phyloP scores from a whole-genome alignment of 2,329 filamentous ascomycete genomes.

The Trichoderma arundinaceum region DNA sequence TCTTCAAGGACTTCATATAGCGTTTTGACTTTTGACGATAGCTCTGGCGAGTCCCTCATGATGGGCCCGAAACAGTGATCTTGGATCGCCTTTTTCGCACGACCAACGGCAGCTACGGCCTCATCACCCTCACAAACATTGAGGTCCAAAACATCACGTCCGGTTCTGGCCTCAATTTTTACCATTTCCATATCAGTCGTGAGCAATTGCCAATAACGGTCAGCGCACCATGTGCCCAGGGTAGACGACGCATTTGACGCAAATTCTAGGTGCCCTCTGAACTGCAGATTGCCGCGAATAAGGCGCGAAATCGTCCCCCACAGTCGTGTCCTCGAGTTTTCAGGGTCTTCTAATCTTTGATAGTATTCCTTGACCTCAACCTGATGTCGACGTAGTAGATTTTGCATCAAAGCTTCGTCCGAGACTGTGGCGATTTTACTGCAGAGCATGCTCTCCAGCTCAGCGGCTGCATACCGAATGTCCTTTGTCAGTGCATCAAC shows the following conservation, averaged over 20 bases:
- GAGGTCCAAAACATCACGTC: slow-evolving; percentile 42
- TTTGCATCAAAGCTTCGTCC: slow-evolving; percentile 44
- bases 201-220: slow-evolving; percentile 77
- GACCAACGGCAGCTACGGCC: slow-evolving; percentile 61
- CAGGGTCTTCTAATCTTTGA: slow-evolving; percentile 49
- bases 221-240: slow-evolving; percentile 83
- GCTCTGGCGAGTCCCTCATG: slow-evolving; percentile 17
- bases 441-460: slow-evolving; percentile 78
- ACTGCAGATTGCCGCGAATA: slow-evolving; percentile 49
- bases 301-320: slow-evolving; percentile 60
- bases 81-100: slow-evolving; percentile 63
- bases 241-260: slow-evolving; percentile 65
- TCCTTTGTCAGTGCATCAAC: slow-evolving; percentile 78
- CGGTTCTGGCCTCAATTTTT: slow-evolving; percentile 64
- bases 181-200: slow-evolving; percentile 66
- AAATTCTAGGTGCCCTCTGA: slow-evolving; percentile 65
- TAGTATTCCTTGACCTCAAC: slow-evolving; percentile 61
- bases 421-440: slow-evolving; percentile 79
- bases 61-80: slow-evolving; percentile 53
- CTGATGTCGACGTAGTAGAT: slow-evolving; percentile 39
- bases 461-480: slow-evolving; percentile 69
- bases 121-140: slow-evolving; percentile 46
- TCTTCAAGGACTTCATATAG: slow-evolving; percentile 66
- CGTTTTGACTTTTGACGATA: slow-evolving; percentile 76
- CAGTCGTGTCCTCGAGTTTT: slow-evolving; percentile 66